Evolutionary conservation across 192 early-diverging fungal species (phyloP), one percentile per base, ranked within the genome.

Genomic region (Entophlyctis helioformis): DNA sequence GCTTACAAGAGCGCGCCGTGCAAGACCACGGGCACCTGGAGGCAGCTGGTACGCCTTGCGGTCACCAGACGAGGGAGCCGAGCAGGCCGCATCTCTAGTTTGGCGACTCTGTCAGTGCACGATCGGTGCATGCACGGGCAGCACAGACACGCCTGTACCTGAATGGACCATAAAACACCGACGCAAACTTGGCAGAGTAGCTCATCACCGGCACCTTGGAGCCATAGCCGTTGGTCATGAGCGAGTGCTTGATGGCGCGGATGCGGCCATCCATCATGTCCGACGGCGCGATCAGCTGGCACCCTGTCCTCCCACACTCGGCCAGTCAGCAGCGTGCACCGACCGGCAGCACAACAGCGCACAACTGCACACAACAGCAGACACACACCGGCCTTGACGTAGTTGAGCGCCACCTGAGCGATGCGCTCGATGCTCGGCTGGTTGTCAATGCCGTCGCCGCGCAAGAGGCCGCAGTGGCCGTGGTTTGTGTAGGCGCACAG

Each of bases 231-330:
- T 80, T 77, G 15, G 71, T 67, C 3, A 85, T 60, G 24, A 98
- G 66, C 0, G 67, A 71, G 57, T 87, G 60, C 69, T 98, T 98
- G 66, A 98, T 96, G 7, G 85, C 84, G 42, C 76, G 67, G 57
- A 98, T 85, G 44, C 95, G 78, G 31, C 86, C 86, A 39, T 94
- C 95, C 92, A 95, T 96, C 94, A 97, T 97, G 57, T 97, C 93
- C 12, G 85, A 88, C 9, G 93, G 93, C 2, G 91, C 82, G 4
- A 96, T 84, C 48, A 87, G 78, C 28, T 93, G 86, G 36, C 86
- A 86, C 25, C 88, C 89, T 54, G 21, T 10, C 29, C 39, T 40
- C 20, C 5, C 20, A 40, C 20, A n/a, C n/a, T n/a, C n/a, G n/a
- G n/a, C n/a, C n/a, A n/a, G n/a, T n/a, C n/a, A n/a, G n/a, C n/a